Evolutionary conservation across 2,329 filamentous ascomycete genomes (phyloP), one percentile per base, ranked within the genome.

Genomic region (Ascochyta koolunga): DNA sequence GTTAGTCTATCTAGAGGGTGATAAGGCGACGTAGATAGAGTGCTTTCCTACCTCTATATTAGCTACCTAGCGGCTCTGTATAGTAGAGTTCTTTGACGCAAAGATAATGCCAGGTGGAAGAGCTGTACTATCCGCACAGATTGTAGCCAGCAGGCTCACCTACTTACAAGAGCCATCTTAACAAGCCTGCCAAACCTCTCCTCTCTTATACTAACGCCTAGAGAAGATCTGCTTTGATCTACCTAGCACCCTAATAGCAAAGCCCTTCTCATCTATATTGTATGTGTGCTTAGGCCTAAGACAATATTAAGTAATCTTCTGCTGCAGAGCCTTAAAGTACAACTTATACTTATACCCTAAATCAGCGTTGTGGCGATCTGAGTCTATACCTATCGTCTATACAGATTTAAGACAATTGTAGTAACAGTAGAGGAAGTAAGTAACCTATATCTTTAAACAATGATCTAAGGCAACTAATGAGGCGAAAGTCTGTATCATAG

Each of bases 1-100:
- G n/a, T n/a, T n/a, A n/a, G n/a, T n/a, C n/a, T n/a, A n/a, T 19
- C 43, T 32, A 36, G 73, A 71, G 1, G 25, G 37, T n/a, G 22
- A 48, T 21, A 35, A 51, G 48, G 51, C 25, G 9, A 49, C 24
- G 15, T 54, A n/a, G 16, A 49, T 40, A 18, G n/a, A 21, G 40
- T 54, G 39, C 38, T 24, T 38, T 48, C 10, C 44, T 32, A 16
- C n/a, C 21, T 54, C 13, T 21, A 52, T 52, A 35, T 45, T n/a
- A 4, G 27, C 42, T 10, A 52, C 49, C 42, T n/a, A 52, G 38
- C 29, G 19, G 25, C 31, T 32, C n/a, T 43, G 22, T 16, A 35
- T 47, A 32, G 41, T 47, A 39, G 24, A 43, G 47, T 43, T 42
- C 27, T 47, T 33, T 16, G 32, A 27, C 10, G 38, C 39, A 48